Percentiles rank a stretch among this genome's conserved stretches.
Evolutionary conservation across 2,329 filamentous ascomycete species (phyloP).

Genomic region (Cytospora paraplurivora): DNA sequence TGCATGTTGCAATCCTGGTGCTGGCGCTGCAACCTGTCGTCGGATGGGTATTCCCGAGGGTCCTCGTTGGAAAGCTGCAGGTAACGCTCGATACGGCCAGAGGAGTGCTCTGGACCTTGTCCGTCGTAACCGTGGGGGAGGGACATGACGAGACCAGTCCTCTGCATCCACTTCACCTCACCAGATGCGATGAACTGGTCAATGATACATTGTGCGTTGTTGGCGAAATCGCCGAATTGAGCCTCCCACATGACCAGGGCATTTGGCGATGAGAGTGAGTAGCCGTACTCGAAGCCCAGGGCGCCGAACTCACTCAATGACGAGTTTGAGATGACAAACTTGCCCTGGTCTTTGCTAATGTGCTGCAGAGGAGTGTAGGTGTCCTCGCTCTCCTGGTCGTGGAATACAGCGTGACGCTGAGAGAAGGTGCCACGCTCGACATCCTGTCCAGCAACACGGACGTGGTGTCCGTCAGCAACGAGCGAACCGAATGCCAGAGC

Average conservation of each 20-base stretch:
- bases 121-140: slow-evolving; percentile 97
- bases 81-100: slow-evolving; percentile 94
- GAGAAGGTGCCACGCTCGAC: slow-evolving; percentile 99
- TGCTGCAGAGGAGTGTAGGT: slow-evolving; percentile 93
- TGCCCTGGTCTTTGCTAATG: slow-evolving; percentile 86
- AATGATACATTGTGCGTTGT: slow-evolving; percentile 98
- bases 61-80: slow-evolving; percentile 98
- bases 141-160: slow-evolving; percentile 93
- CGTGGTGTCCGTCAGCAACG: slow-evolving; percentile 91
- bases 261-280: slow-evolving; percentile 94
- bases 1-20: slow-evolving; percentile 99
- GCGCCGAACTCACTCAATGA: slow-evolving; percentile 72
- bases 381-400: slow-evolving; percentile 92
- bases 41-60: slow-evolving; percentile 84
- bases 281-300: slow-evolving; percentile 97
- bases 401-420: slow-evolving; percentile 93
- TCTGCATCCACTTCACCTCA: slow-evolving; percentile 98
- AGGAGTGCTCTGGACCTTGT: slow-evolving; percentile 97
- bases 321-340: slow-evolving; percentile 96
- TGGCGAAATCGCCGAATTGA: slow-evolving; percentile 99
- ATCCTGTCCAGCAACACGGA: slow-evolving; percentile 97
- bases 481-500: slow-evolving; percentile 92
- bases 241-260: slow-evolving; percentile 99
- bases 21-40: slow-evolving; percentile 90
- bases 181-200: slow-evolving; percentile 98